These are phyloP conservation scores for Penicillium psychrosexuale DNA, from an alignment of 2,329 filamentous ascomycete species.

Conservation along the genomic window DNA sequence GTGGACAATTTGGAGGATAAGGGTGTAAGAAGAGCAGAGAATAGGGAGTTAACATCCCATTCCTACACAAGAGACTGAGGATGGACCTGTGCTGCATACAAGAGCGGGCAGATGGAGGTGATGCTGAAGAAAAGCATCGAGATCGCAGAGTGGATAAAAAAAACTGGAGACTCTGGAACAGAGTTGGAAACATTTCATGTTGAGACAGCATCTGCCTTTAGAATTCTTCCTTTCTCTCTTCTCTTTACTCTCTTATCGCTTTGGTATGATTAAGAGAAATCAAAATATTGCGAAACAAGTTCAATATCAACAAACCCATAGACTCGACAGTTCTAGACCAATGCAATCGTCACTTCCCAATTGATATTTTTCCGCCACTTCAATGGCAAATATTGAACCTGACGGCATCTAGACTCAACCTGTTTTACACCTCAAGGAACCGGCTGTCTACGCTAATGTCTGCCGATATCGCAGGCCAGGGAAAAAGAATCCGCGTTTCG, in stretches of 20 bases:
- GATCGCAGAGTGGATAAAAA: background rate
- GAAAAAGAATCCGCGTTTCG: background rate
- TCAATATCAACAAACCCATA: background rate
- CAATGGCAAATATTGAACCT: background rate
- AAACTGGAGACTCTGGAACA: background rate
- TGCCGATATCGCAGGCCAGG: background rate
- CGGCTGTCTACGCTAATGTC: background rate
- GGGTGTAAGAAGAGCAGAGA: background rate
- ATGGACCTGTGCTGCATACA: background rate
- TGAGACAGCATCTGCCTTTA: too few species aligned
- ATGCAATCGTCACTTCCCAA: background rate
- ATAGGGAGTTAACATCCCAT: background rate
- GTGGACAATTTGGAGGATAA: background rate
- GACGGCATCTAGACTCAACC: background rate
- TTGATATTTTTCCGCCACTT: background rate
- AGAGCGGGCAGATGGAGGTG: too few species aligned
- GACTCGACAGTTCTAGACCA: background rate
- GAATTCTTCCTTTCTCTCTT: too few species aligned
- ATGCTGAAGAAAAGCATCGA: background rate
- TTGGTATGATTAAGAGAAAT: too few species aligned
- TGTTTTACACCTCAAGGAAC: too few species aligned
- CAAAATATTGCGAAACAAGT: too few species aligned
- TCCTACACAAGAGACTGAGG: background rate
- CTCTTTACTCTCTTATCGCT: too few species aligned
- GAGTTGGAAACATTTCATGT: too few species aligned